phyloP scores from a whole-genome alignment of 1,139 yeast genomes.

The Lizanozyma gosingica region DNA sequence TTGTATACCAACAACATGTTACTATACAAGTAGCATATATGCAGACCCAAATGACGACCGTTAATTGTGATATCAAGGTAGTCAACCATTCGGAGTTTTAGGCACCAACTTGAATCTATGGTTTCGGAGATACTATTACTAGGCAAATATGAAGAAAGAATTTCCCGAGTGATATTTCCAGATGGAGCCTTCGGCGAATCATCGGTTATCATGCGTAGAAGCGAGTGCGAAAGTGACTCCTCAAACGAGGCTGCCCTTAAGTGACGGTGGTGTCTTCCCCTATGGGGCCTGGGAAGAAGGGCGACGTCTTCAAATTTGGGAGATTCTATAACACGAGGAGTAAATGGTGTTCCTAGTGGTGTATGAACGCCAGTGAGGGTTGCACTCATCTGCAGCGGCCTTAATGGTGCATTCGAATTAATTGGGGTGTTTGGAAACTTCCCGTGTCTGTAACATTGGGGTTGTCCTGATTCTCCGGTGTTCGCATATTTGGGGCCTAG shows the following conservation, averaged over 20 bases:
- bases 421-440: no score
- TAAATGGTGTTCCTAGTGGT: neutral
- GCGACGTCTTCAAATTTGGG: neutral
- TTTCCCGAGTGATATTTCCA: neutral
- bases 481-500: no score
- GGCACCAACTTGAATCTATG: neutral
- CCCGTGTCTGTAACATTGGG: no score
- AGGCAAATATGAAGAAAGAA: neutral
- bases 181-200: neutral
- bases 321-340: neutral
- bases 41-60: neutral
- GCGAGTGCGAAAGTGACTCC: neutral
- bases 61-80: neutral
- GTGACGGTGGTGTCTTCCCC: neutral
- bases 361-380: neutral
- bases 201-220: neutral
- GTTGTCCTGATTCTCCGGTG: no score
- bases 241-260: neutral
- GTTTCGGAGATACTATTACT: neutral
- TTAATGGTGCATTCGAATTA: no score
- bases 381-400: no score
- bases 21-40: neutral
- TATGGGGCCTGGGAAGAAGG: neutral
- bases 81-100: neutral
- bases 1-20: neutral